Percentiles rank a stretch among this genome's conserved stretches.
phyloP scores from a whole-genome alignment of 345 rosid species.

The Noccaea caerulescens region DNA sequence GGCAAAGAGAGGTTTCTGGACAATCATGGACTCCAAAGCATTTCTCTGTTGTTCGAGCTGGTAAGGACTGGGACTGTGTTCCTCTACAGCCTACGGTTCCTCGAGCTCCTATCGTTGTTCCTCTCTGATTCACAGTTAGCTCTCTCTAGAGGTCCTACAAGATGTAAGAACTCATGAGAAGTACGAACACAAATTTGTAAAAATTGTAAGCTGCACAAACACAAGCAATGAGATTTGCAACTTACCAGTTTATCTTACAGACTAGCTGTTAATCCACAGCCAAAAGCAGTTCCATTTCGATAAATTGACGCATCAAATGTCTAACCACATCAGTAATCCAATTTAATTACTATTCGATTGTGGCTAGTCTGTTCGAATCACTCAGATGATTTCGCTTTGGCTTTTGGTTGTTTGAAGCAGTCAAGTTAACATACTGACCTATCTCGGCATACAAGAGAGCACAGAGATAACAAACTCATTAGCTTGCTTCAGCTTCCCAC shows the following conservation, averaged over 20 bases:
- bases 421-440: slow-evolving; percentile 18
- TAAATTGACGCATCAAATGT: not conserved
- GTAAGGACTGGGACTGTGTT: slow-evolving; percentile 66
- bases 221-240: slow-evolving; percentile 4
- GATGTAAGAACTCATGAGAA: slow-evolving; percentile 18
- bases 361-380: not conserved
- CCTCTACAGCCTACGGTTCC: slow-evolving; percentile 59
- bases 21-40: slow-evolving; percentile 71
- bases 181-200: slow-evolving; percentile 17
- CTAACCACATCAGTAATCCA: not conserved
- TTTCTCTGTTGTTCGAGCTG: slow-evolving; percentile 50
- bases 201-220: slow-evolving; percentile 4
- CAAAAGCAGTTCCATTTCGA: slow-evolving; percentile 6
- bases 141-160: slow-evolving; percentile 22
- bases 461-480: slow-evolving; percentile 55
- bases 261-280: not conserved
- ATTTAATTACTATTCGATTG: not conserved
- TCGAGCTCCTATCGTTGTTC: slow-evolving; percentile 66
- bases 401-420: slow-evolving; percentile 26
- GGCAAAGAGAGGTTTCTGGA: slow-evolving; percentile 52
- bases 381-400: not conserved
- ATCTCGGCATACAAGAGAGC: slow-evolving; percentile 49
- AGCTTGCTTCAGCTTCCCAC: slow-evolving; percentile 67
- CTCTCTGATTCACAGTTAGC: slow-evolving; percentile 33
- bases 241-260: slow-evolving; percentile 19